Conservation (phyloP, 306 rosid genomes). For the Astragalus membranaceus region DNA sequence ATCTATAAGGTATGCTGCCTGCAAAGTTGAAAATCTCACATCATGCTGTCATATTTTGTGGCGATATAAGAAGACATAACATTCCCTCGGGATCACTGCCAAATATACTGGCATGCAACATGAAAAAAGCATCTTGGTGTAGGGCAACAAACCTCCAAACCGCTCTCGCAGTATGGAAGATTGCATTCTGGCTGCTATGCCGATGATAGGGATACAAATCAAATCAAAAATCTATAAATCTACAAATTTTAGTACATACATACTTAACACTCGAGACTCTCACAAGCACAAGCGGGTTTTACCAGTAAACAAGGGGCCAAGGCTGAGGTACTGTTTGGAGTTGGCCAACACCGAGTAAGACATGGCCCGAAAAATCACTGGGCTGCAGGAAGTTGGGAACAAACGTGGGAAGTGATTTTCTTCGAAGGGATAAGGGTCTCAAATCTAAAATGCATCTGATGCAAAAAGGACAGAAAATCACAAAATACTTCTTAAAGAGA, state of each 20-base stretch:
- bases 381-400: background rate
- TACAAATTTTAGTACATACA: background rate
- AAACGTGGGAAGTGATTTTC: background rate
- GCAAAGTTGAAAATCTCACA: background rate
- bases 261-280: background rate
- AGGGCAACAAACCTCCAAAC: background rate
- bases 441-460: background rate
- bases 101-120: background rate
- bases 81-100: background rate
- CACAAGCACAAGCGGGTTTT: background rate
- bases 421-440: background rate
- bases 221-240: background rate
- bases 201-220: background rate
- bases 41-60: background rate
- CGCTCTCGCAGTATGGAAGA: background rate
- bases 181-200: background rate
- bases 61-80: background rate
- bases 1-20: background rate
- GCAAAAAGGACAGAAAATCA: background rate
- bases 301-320: background rate
- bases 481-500: background rate
- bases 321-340: background rate
- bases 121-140: background rate
- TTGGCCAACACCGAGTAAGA: background rate
- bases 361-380: background rate